phyloP scores from a whole-genome alignment of 768 basidiomycete species.

The Suillus occidentalis region DNA sequence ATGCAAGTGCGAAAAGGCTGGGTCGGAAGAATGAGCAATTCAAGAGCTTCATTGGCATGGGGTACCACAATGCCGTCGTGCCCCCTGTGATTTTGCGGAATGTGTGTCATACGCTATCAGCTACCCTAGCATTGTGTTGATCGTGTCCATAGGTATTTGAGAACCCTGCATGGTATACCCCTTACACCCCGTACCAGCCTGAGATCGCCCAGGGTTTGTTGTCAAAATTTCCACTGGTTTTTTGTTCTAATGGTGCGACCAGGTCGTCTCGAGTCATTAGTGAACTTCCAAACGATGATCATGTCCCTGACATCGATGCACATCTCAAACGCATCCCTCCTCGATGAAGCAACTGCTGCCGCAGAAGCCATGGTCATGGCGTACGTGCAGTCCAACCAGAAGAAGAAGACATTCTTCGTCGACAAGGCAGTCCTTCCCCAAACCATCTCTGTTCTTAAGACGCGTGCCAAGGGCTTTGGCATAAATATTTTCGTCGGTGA shows the following conservation, averaged over 20 bases:
- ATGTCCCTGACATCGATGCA: slow-evolving; percentile 93
- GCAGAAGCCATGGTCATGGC: slow-evolving; percentile 98
- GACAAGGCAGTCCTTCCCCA: slow-evolving; percentile 84
- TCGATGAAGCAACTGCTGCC: slow-evolving; percentile 94
- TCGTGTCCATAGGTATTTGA: slow-evolving; percentile 67
- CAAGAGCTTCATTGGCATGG: slow-evolving; percentile 98
- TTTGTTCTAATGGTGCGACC: slow-evolving; percentile 17
- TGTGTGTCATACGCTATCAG: slow-evolving; percentile 41
- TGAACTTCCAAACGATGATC: slow-evolving; percentile 97
- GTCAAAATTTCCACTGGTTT: slow-evolving; percentile 3
- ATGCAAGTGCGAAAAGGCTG: slow-evolving; percentile 69
- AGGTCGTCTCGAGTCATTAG: slow-evolving; percentile 94
- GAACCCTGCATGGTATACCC: slow-evolving; percentile 98
- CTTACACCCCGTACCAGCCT: slow-evolving; percentile 94
- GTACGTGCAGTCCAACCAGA: slow-evolving; percentile 62
- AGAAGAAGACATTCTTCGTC: slow-evolving; percentile 82
- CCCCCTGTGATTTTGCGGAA: slow-evolving; percentile 96
- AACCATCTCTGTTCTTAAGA: slow-evolving; percentile 85
- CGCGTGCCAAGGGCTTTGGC: slow-evolving; percentile 91
- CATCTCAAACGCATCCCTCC: slow-evolving; percentile 92
- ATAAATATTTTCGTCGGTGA: slow-evolving; percentile 79
- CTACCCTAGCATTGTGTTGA: slow-evolving; percentile 8
- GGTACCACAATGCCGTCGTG: slow-evolving; percentile 92
- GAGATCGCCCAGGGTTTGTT: slow-evolving; percentile 93
- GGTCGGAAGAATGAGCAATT: slow-evolving; percentile 78